Evolutionary conservation across 2,329 filamentous ascomycete genomes (phyloP).

Genomic region (Ceratocystis cubensis): DNA sequence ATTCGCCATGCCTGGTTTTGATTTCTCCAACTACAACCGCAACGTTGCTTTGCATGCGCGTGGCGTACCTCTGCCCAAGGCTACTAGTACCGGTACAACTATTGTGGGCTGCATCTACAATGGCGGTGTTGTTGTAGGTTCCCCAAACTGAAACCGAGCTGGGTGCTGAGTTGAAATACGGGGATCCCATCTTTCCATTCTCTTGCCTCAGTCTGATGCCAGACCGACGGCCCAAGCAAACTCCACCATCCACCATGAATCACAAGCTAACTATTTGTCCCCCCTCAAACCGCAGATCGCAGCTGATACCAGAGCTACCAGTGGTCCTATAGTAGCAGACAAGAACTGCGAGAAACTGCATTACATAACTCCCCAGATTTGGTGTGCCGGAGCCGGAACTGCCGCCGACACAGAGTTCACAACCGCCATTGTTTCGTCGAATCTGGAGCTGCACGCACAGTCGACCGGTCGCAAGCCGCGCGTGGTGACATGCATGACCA

Average conservation of each 20-base stretch:
- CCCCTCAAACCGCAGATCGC: conserved; percentile 68
- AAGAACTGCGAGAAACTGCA: conserved; percentile 99
- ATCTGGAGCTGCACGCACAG: conserved; percentile 92
- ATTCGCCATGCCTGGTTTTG: conserved; percentile 79
- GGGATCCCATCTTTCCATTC: too few species aligned
- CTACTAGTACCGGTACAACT: conserved; percentile 95
- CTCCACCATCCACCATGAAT: not conserved
- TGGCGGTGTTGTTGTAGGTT: conserved; percentile 79
- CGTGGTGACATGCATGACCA: conserved; percentile 97
- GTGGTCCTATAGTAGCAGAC: conserved; percentile 95
- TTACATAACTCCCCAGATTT: conserved; percentile 97
- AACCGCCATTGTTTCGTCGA: conserved; percentile 93
- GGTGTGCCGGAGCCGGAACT: conserved; percentile 96
- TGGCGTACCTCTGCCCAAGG: conserved; percentile 90
- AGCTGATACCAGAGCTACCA: conserved; percentile 94
- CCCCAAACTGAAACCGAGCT: conserved; percentile 11
- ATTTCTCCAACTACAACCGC: conserved; percentile 99
- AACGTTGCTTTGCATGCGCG: conserved; percentile 90
- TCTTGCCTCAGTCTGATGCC: not conserved
- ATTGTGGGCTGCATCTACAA: conserved; percentile 97
- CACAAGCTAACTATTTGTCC: conserved; percentile 8
- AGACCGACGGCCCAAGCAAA: not conserved
- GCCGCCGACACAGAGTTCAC: conserved; percentile 99
- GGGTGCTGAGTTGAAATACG: not conserved
- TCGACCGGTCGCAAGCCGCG: conserved; percentile 93